Evolutionary conservation across 2,329 filamentous ascomycete genomes (phyloP), one percentile per base, ranked within the genome.

Genomic region (Stagonosporopsis vannaccii): DNA sequence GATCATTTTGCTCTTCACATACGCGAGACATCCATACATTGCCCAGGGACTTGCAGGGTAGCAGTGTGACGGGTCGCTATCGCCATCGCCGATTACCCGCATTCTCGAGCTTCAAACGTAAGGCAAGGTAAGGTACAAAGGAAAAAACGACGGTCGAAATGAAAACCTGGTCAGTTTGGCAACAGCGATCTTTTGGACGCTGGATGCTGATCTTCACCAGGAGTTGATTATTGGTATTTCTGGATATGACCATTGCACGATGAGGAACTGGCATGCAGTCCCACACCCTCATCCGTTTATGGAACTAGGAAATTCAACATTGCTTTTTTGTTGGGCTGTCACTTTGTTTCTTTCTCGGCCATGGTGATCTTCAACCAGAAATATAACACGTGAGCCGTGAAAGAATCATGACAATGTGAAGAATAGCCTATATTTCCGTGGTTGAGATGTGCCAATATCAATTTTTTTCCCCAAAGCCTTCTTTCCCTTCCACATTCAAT

Each of bases 41-140:
- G 25, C 15, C 30, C 8, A 39, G 13, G 30, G 19, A 9, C 22
- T 15, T 47, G 37, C 51, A 48, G 28, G 23, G 20, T 13, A 28
- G 43, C 37, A 17, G 37, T 19, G 37, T 43, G 32, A 43, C 32
- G 15, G 43, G 37, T 48, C 30, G 28, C 13, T 30, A 48, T 43
- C 44, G 44, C 13, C 44, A 48, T 48, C 51, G 51, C 22, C 44
- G 44, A 54, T 54, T 30, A 43, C 15, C 20, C 11, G 20, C 37
- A 41, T 20, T 12, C 32, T 48, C 19, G 32, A 23, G 13, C 3
- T 22, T 47, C 2, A 6, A 17, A 12, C 32, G 28, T 32, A 32
- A 32, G 13, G 30, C n/a, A 13, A n/a, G 7, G 17, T 17, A 9
- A 49, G 36, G 15, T 17, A 32, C 30, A 9, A 47, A 32, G 3